Evolutionary conservation across 148 eudicot genomes (phyloP), one percentile per base, ranked within the genome.

Genomic region (Nyssa sinensis): DNA sequence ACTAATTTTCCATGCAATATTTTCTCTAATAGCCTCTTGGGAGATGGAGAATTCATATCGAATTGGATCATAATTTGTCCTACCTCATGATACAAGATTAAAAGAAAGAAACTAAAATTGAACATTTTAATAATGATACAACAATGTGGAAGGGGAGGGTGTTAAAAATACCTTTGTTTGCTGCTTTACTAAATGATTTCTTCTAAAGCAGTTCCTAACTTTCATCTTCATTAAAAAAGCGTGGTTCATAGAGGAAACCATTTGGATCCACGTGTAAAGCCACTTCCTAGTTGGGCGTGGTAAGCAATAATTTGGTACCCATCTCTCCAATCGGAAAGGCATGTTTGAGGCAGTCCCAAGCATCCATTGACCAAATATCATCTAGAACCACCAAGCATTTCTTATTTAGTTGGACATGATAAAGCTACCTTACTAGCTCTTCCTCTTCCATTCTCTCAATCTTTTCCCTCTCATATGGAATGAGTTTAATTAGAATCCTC

Each of bases 341-440:
- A 49, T 44, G 29, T 17, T 28, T 17, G 29, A 80, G 35, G 13
- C 31, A 0, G 1, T 25, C 49, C 83, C 83, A 80, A 37, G 9
- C 69, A 17, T 27, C 30, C n/a, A 4, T 17, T 0, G 24, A 24
- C 80, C 75, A 71, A 12, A 77, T 61, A 58, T 77, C 80, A 57
- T 77, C 80, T 3, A 77, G 71, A 47, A 80, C 62, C 10, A 80
- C 70, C 66, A 80, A 39, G 35, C 67, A 80, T 25, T 67, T 72
- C 13, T 53, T 71, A 0, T 66, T 0, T 35, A 27, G n/a, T 16
- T 63, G 41, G 61, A 57, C 29, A 1, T 23, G 11, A 59, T 3
- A 30, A 1, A 81, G 74, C 34, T 69, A n/a, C 7, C 33, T 24
- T 12, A 66, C 77, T n/a, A 81, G 71, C 68, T 77, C 67, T 2